A percentile compares a stretch with the other conserved stretches of the same genome.
phyloP scores from a whole-genome alignment of 75 land plant species.

The Pinus albicaulis region DNA sequence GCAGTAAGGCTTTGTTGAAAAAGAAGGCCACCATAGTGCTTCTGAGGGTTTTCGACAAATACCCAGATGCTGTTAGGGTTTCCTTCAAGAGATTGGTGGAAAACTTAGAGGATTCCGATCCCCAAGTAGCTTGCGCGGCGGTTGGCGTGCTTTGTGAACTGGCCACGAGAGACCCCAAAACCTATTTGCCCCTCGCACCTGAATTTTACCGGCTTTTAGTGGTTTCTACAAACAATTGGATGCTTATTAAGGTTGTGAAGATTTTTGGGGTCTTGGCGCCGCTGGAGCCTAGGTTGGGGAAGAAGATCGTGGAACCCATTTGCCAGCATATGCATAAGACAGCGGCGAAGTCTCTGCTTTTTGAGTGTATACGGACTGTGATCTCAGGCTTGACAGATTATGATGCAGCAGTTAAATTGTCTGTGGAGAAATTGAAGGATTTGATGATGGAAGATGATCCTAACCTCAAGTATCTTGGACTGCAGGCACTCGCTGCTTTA shows the following conservation, averaged over 20 bases:
- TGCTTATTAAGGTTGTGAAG: conserved; percentile 88
- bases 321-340: conserved; percentile 71
- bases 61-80: conserved; percentile 76
- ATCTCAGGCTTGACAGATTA: conserved; percentile 56
- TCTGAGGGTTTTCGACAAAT: conserved; percentile 50
- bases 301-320: conserved; percentile 78
- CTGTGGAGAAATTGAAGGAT: conserved; percentile 70
- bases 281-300: conserved; percentile 81
- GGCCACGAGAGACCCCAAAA: conserved; percentile 53
- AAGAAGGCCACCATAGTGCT: conserved; percentile 62
- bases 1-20: conserved; percentile 30
- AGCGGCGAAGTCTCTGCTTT: conserved; percentile 77
- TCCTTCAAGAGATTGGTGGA: conserved; percentile 84
- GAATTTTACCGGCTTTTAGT: conserved; percentile 77
- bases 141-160: conserved; percentile 91
- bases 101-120: conserved; percentile 61
- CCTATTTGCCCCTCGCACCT: conserved; percentile 86
- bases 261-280: conserved; percentile 73
- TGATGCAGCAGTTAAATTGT: conserved; percentile 67
- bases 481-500: conserved; percentile 60
- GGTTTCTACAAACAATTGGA: conserved; percentile 82
- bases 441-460: conserved; percentile 71
- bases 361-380: conserved; percentile 85
- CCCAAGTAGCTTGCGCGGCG: conserved; percentile 55
- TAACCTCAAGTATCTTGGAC: conserved; percentile 83